Percentiles rank a stretch among this genome's conserved stretches.
These are phyloP conservation scores for Euphorbia neoarborescens DNA, from an alignment of 441 rosid genomes.

Conservation along the genomic window DNA sequence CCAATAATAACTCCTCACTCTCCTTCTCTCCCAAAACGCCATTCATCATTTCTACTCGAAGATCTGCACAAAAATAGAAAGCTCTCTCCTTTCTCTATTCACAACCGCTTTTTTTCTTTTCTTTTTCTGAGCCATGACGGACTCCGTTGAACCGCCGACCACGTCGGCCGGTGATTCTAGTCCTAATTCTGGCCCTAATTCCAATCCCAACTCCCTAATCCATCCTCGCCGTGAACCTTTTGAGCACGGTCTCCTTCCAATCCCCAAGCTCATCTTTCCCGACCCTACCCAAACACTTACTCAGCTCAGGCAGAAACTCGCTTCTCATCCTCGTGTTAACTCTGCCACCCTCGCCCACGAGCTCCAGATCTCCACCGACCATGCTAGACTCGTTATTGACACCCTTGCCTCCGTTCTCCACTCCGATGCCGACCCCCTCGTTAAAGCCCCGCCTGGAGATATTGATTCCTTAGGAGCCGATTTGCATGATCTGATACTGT, in stretches of 20 bases:
- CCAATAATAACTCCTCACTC: conserved; percentile 15
- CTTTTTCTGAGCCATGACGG: conserved; percentile 40
- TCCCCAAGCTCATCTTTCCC: conserved; percentile 74
- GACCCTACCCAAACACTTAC: conserved; percentile 75
- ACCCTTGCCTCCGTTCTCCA: conserved; percentile 80
- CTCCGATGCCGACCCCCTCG: conserved; percentile 62
- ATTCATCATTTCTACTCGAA: conserved; percentile 22
- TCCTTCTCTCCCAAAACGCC: conserved; percentile 15
- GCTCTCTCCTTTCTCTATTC: conserved; percentile 10
- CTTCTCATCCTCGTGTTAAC: conserved; percentile 47
- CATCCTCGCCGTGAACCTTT: conserved; percentile 83
- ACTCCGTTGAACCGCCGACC: conserved; percentile 46
- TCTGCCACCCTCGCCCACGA: conserved; percentile 58
- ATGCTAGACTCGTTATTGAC: conserved; percentile 73
- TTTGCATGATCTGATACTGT: conserved; percentile 71
- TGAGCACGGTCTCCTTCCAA: conserved; percentile 90
- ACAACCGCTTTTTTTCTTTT: conserved; percentile 18
- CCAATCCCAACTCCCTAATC: conserved; percentile 41
- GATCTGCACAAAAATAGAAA: conserved; percentile 26
- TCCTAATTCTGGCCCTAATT: conserved; percentile 21
- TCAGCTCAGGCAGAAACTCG: conserved; percentile 59
- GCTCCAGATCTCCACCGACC: conserved; percentile 83
- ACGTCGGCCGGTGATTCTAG: conserved; percentile 27
- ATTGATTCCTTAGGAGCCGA: conserved; percentile 64
- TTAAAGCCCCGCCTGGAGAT: conserved; percentile 43